These are phyloP conservation scores for Solanum hybrid DNA, from an alignment of 305 asterid species.

Conservation along the genomic window DNA sequence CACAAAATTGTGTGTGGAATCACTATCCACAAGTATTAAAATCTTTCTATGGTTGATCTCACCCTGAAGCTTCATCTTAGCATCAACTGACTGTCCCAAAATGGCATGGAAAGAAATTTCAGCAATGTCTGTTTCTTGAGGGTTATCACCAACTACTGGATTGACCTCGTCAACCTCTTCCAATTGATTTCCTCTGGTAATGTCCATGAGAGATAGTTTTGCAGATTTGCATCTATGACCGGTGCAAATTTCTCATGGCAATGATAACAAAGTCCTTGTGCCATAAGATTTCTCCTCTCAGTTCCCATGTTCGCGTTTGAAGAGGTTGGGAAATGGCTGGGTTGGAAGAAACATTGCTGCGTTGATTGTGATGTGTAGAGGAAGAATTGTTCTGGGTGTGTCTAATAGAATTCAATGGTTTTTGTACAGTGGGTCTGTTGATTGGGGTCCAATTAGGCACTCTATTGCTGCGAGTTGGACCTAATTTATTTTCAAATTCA, in stretches of 20 bases:
- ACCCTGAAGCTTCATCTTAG: not conserved
- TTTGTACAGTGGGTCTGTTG: not conserved
- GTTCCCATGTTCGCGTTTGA: not conserved
- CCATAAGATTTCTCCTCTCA: not conserved
- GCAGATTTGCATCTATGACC: not conserved
- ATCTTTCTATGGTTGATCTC: not conserved
- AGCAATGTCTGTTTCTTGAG: not conserved
- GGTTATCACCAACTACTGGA: not conserved
- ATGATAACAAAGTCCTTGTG: not conserved
- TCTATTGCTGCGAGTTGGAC: not conserved
- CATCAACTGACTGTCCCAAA: not conserved
- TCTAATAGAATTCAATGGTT: not conserved
- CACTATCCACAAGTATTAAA: not conserved
- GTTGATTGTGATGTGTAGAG: not conserved
- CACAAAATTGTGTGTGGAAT: not conserved
- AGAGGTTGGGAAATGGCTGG: not conserved
- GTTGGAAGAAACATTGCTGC: not conserved
- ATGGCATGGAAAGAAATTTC: constrained; percentile 5
- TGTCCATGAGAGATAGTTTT: not conserved
- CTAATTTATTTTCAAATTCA: not conserved
- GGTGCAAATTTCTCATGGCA: not conserved
- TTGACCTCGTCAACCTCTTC: not conserved
- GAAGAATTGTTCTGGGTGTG: not conserved
- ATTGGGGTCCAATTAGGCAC: not conserved
- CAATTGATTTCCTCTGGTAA: not conserved